Evolutionary conservation across 768 basidiomycete genomes (phyloP).

Genomic region (Boletus sensibilis): DNA sequence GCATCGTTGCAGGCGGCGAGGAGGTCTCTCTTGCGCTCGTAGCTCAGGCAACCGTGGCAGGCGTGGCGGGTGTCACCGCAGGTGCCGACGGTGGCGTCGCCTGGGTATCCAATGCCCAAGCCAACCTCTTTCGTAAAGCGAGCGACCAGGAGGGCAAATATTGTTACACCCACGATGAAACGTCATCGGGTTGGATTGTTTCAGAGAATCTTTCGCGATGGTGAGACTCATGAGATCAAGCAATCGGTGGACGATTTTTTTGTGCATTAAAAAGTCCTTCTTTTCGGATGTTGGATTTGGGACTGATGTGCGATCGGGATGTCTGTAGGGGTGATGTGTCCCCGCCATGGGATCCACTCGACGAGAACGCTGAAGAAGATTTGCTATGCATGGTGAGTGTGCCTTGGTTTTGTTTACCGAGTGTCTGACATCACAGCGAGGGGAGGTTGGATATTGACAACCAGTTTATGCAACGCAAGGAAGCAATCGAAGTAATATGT

Average conservation of each 20-base stretch:
- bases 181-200: neutral
- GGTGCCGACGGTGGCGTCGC: constrained; percentile 9
- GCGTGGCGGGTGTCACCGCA: constrained; percentile 5
- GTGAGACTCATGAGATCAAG: neutral
- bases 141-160: constrained; percentile 22
- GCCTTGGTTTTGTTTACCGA: too few relatives aligned
- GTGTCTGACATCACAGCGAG: constrained; percentile 1
- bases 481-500: neutral
- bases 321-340: constrained; percentile 18
- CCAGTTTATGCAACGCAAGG: too few relatives aligned
- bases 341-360: constrained; percentile 24
- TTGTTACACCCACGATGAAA: constrained; percentile 24
- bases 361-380: constrained; percentile 27
- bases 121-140: constrained; percentile 25
- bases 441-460: neutral
- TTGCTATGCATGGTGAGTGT: constrained; percentile 7
- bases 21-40: constrained; percentile 24
- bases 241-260: constrained; percentile 6
- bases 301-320: neutral
- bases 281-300: too few relatives aligned
- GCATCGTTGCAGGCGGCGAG: constrained; percentile 20
- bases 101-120: constrained; percentile 24
- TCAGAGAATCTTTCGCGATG: constrained; percentile 12
- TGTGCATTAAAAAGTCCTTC: constrained; percentile 11
- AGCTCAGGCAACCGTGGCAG: constrained; percentile 11